Percentiles rank a stretch among this genome's conserved stretches.
Evolutionary conservation across 345 rosid genomes (phyloP).

Genomic region (Populus ilicifolia): DNA sequence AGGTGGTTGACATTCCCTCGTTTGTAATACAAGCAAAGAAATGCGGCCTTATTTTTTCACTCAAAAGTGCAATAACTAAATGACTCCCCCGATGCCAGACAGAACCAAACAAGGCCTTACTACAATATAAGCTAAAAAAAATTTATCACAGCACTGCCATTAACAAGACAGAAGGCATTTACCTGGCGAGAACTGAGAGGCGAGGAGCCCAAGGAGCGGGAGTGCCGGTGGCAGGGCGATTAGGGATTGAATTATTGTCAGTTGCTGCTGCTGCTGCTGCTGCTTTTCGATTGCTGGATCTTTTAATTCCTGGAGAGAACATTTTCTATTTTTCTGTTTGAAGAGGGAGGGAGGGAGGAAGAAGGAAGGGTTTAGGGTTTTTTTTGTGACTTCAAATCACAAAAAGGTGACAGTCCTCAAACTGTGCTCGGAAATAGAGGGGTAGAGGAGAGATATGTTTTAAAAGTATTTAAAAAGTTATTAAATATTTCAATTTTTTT

Average conservation of each 20-base stretch:
- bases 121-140: no score
- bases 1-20: no score
- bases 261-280: conserved; percentile 40
- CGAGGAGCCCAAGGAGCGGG: conserved; percentile 94
- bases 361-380: conserved; percentile 36
- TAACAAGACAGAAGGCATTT: not conserved
- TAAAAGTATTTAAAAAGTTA: no score
- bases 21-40: no score
- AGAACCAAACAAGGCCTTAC: no score
- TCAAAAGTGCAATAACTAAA: no score
- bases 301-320: conserved; percentile 77
- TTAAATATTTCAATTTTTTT: no score
- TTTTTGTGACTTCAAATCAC: no score
- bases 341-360: not conserved
- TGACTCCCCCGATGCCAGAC: no score
- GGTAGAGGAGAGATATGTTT: no score
- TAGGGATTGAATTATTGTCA: conserved; percentile 38
- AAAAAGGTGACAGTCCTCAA: not conserved
- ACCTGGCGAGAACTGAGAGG: conserved; percentile 90
- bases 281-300: conserved; percentile 38
- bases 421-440: not conserved
- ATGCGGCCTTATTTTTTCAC: no score
- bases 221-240: conserved; percentile 73
- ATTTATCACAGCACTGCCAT: no score
- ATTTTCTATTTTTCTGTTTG: conserved; percentile 24